These are phyloP conservation scores for Sporothrix schenckii DNA, from an alignment of 2,329 filamentous ascomycete species.

Conservation along the genomic window DNA sequence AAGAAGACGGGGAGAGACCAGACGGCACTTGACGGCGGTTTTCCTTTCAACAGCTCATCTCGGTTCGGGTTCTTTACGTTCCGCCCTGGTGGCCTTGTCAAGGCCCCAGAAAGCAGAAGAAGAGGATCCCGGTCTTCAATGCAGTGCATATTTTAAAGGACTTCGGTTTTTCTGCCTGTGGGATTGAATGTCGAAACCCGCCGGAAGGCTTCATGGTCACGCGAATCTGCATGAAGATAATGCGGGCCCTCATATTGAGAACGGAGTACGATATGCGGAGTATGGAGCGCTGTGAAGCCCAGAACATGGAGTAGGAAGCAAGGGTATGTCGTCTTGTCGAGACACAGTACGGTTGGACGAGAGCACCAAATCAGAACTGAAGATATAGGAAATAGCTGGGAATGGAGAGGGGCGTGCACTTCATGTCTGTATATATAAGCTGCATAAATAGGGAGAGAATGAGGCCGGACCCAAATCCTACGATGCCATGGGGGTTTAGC, in stretches of 20 bases:
- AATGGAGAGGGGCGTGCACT: background rate
- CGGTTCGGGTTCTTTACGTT: background rate
- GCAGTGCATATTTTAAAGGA: background rate
- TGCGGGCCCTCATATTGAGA: background rate
- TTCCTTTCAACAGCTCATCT: background rate
- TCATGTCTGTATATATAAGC: background rate
- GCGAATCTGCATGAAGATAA: background rate
- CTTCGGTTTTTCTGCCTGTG: background rate
- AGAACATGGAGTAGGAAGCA: background rate
- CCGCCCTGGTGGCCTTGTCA: background rate
- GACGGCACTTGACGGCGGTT: background rate
- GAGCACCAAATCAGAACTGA: conserved; percentile 1
- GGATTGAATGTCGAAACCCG: background rate
- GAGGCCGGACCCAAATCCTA: background rate
- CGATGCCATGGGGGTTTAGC: conserved; percentile 6
- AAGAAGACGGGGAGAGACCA: background rate
- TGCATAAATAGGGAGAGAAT: background rate
- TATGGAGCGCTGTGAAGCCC: background rate
- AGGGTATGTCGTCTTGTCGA: background rate
- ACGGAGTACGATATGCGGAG: background rate
- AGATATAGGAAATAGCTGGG: background rate
- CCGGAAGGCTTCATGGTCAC: background rate
- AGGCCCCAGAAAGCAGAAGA: background rate
- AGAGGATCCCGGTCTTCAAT: background rate
- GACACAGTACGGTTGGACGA: too few species aligned